Evolutionary conservation across 208 protist species (phyloP).

Genomic region (Trypanosoma vivax): DNA sequence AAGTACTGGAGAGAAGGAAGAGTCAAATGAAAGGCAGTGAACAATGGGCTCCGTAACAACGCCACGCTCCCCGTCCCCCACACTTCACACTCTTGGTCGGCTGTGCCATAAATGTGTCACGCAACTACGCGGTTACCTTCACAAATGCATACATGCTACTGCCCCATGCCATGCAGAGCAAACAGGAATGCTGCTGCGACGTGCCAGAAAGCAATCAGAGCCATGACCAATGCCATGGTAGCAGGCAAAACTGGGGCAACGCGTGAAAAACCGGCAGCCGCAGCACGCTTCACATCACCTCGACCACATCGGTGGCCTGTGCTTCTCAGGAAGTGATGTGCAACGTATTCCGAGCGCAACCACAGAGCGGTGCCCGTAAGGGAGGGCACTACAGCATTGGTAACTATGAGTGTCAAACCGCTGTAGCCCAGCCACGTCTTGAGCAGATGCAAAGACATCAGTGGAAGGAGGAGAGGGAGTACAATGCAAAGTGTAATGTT

Average conservation of each 20-base stretch:
- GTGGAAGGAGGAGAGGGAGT: background rate
- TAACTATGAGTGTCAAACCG: conserved; percentile 17
- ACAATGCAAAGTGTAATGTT: background rate
- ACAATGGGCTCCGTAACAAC: too few species aligned
- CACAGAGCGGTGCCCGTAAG: conserved; percentile 28
- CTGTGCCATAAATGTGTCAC: too few species aligned
- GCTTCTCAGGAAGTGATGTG: conserved; percentile 32
- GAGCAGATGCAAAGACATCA: conserved; percentile 8
- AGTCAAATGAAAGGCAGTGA: too few species aligned
- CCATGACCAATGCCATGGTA: conserved; percentile 16
- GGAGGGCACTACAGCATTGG: conserved; percentile 24
- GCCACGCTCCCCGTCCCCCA: too few species aligned
- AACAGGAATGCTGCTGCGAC: conserved; percentile 3
- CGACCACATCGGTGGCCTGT: conserved; percentile 17
- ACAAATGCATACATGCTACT: too few species aligned
- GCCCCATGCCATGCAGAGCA: background rate
- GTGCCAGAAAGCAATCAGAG: conserved; percentile 14
- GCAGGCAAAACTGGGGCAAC: conserved; percentile 32
- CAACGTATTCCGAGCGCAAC: conserved; percentile 46
- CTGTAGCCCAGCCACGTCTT: conserved; percentile 1
- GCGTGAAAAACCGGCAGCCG: conserved; percentile 20
- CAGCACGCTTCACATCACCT: background rate
- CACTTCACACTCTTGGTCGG: too few species aligned
- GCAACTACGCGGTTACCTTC: too few species aligned
- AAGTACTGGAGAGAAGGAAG: too few species aligned